Conservation (phyloP, 768 basidiomycete species). For the Calocybe gangraenosa region DNA sequence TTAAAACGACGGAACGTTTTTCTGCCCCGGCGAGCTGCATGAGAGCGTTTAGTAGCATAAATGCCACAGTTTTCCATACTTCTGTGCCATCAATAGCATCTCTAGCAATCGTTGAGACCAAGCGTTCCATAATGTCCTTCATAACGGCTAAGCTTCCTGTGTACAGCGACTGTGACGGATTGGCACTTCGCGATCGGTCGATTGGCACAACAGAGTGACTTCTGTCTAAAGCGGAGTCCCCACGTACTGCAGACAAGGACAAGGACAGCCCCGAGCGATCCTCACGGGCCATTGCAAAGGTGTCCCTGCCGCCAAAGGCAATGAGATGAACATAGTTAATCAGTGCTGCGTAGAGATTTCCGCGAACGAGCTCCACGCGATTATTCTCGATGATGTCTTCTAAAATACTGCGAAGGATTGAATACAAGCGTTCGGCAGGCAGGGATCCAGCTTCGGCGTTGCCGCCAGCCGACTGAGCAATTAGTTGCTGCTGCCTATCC, state of each 20-base stretch:
- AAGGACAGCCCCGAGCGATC: slow-evolving; percentile 24
- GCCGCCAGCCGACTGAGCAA: slow-evolving; percentile 61
- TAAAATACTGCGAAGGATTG: slow-evolving; percentile 69
- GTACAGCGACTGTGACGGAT: slow-evolving; percentile 48
- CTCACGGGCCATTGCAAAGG: neutral
- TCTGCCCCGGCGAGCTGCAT: slow-evolving; percentile 68
- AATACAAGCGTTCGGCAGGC: slow-evolving; percentile 75
- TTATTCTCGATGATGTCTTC: slow-evolving; percentile 75
- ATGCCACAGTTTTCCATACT: slow-evolving; percentile 96
- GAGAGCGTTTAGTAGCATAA: slow-evolving; percentile 82
- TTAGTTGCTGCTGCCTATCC: slow-evolving; percentile 66
- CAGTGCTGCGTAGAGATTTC: slow-evolving; percentile 90
- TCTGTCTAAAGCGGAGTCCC: slow-evolving; percentile 34
- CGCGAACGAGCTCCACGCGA: slow-evolving; percentile 81
- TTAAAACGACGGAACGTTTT: slow-evolving; percentile 59
- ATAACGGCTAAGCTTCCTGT: slow-evolving; percentile 62
- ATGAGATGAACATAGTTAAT: slow-evolving; percentile 89
- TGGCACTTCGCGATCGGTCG: slow-evolving; percentile 17
- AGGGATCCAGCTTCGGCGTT: slow-evolving; percentile 63
- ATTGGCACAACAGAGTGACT: slow-evolving; percentile 31
- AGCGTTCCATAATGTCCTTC: slow-evolving; percentile 63
- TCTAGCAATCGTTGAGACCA: slow-evolving; percentile 71
- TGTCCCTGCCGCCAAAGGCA: slow-evolving; percentile 22
- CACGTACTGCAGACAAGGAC: slow-evolving; percentile 35
- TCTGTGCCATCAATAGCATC: slow-evolving; percentile 95